Evolutionary conservation across 176 grass and related monocot genomes (phyloP).

Genomic region (Themeda triandra): DNA sequence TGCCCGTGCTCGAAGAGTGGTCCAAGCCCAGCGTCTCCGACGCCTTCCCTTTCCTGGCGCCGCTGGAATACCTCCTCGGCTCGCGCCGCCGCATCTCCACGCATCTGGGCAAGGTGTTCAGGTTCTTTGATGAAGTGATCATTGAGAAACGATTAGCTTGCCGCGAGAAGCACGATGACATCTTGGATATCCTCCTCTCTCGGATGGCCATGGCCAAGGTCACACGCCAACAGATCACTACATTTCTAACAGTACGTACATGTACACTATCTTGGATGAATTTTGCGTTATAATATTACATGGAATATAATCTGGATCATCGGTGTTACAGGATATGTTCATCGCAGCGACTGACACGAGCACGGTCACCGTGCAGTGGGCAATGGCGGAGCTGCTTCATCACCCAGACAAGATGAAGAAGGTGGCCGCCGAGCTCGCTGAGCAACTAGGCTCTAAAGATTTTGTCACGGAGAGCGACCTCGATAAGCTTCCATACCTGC

Average conservation of each 20-base stretch:
- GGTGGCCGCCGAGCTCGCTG: no score
- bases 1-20: slow-evolving; percentile 15
- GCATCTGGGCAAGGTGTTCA: slow-evolving; percentile 17
- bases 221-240: slow-evolving; percentile 12
- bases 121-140: slow-evolving; percentile 29
- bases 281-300: no score
- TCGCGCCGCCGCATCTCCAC: slow-evolving; percentile 9
- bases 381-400: slow-evolving; percentile 15
- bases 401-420: slow-evolving; percentile 21
- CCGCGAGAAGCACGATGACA: not conserved
- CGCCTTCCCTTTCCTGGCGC: slow-evolving; percentile 23
- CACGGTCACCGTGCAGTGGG: slow-evolving; percentile 17
- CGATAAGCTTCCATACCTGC: slow-evolving; percentile 5
- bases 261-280: not conserved
- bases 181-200: slow-evolving; percentile 23
- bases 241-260: slow-evolving; percentile 29
- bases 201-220: not conserved
- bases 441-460: no score
- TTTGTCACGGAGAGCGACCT: no score
- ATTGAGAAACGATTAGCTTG: not conserved
- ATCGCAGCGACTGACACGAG: slow-evolving; percentile 30
- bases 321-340: slow-evolving; percentile 20
- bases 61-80: slow-evolving; percentile 26
- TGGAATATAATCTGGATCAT: not conserved
- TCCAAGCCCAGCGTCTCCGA: slow-evolving; percentile 17